Conservation (phyloP, 2,329 filamentous ascomycete genomes). For the Huntiella abstrusa region DNA sequence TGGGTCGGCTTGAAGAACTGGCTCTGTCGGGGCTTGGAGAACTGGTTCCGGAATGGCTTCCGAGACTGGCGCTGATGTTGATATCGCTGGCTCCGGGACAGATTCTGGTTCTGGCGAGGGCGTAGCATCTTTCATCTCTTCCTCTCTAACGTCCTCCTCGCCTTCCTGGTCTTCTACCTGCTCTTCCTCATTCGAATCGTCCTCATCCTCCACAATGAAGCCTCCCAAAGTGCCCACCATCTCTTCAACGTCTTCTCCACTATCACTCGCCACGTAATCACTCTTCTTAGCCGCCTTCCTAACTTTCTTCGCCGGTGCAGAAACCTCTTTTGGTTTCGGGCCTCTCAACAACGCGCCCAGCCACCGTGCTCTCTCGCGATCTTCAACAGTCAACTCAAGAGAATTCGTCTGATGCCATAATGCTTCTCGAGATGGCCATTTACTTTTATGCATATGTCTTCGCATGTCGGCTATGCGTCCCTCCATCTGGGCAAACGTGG, state of each 20-base stretch:
- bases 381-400: constrained; percentile 46
- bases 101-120: too few relatives aligned
- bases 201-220: constrained; percentile 29
- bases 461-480: constrained; percentile 18
- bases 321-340: constrained; percentile 14
- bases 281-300: constrained; percentile 10
- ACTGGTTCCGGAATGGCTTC: too few relatives aligned
- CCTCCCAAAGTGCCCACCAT: constrained; percentile 25
- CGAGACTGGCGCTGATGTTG: too few relatives aligned
- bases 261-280: constrained; percentile 16
- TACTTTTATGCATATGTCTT: constrained; percentile 29
- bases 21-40: not conserved
- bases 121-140: too few relatives aligned
- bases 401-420: constrained; percentile 35
- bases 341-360: constrained; percentile 26
- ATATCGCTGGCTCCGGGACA: too few relatives aligned
- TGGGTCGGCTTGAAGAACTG: not conserved
- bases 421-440: constrained; percentile 33
- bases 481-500: too few relatives aligned
- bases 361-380: constrained; percentile 36
- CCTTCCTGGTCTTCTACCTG: too few relatives aligned
- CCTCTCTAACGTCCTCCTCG: too few relatives aligned
- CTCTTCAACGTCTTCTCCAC: constrained; percentile 9
- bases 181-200: too few relatives aligned
- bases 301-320: not conserved